Evolutionary conservation across 257 asterid species (phyloP).

Genomic region (Solanum medicagineum): DNA sequence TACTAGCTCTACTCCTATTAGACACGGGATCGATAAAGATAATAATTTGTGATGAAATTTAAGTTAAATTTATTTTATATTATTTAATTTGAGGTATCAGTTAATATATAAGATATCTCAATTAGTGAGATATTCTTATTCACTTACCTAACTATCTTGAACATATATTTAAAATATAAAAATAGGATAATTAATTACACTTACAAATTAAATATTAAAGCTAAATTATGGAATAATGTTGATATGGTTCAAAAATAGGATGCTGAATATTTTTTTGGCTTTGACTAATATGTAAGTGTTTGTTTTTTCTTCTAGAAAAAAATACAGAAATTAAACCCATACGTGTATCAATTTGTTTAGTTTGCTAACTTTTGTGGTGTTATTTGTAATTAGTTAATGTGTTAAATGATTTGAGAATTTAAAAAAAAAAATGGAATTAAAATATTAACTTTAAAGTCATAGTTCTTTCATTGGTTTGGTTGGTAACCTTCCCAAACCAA

Average conservation of each 20-base stretch:
- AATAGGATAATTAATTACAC: not conserved
- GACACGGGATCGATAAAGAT: too few species aligned
- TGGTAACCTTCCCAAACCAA: conserved; percentile 15
- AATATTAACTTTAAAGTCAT: not conserved
- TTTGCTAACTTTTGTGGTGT: not conserved
- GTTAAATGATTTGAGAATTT: not conserved
- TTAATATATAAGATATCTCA: too few species aligned
- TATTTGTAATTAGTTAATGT: not conserved
- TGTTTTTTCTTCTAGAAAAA: not conserved
- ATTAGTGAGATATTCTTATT: too few species aligned
- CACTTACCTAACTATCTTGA: too few species aligned
- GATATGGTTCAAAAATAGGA: not conserved
- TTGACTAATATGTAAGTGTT: not conserved
- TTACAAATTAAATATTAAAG: not conserved
- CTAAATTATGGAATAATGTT: not conserved
- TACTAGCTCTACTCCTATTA: too few species aligned
- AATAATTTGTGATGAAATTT: too few species aligned
- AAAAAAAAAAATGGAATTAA: not conserved
- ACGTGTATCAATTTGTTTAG: not conserved
- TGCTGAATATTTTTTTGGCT: not conserved
- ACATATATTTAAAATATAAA: not conserved
- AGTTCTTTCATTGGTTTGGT: conserved; percentile 13
- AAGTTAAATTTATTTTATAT: too few species aligned
- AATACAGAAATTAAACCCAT: not conserved
- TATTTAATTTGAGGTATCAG: too few species aligned